A percentile compares a stretch with the other conserved stretches of the same genome.
Conservation (phyloP, 176 grass and related monocot species). For the Bothriochloa decipiens region DNA sequence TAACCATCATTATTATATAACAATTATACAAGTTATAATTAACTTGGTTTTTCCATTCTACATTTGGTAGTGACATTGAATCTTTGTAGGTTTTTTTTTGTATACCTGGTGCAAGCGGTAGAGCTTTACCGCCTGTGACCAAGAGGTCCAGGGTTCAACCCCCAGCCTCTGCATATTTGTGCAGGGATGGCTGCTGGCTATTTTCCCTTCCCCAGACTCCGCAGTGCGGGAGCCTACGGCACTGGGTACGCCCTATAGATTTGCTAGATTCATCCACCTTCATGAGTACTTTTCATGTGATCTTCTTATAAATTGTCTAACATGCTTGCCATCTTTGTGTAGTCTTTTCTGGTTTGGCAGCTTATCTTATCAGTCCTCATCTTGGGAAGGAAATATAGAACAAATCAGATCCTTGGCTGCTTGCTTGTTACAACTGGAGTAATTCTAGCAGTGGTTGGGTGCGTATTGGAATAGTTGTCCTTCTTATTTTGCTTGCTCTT, state of each 20-base stretch:
- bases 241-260: no score
- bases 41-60: background rate
- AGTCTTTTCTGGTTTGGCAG: conserved; percentile 98
- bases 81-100: background rate
- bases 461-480: conserved; percentile 18
- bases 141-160: no score
- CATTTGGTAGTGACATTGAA: background rate
- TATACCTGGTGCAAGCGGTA: no score
- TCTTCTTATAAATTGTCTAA: conserved; percentile 12
- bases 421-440: conserved; percentile 80
- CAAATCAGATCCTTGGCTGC: conserved; percentile 84
- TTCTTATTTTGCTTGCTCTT: conserved; percentile 16
- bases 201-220: no score
- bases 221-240: no score
- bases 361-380: conserved; percentile 77
- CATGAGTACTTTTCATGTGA: background rate
- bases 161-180: no score
- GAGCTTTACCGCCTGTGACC: no score
- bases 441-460: conserved; percentile 82
- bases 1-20: background rate
- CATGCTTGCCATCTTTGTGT: conserved; percentile 42
- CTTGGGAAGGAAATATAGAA: conserved; percentile 80
- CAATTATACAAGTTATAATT: background rate
- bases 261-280: background rate
- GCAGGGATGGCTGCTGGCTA: no score